Percentiles rank a stretch among this genome's conserved stretches.
phyloP scores from a whole-genome alignment of 2,329 filamentous ascomycete species.

The Fusarium setosum region DNA sequence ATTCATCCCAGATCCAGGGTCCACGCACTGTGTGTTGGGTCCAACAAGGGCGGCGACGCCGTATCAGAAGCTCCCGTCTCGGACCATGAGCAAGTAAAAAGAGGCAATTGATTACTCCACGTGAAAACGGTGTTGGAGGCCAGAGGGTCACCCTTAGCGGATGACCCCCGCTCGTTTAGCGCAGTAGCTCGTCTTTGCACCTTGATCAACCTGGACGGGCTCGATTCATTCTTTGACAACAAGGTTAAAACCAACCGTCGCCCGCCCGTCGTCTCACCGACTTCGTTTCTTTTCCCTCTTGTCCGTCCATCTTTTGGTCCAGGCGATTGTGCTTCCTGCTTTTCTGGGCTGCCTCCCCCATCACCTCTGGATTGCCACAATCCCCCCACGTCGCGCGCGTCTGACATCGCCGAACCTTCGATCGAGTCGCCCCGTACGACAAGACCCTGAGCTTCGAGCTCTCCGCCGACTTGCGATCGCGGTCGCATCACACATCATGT shows the following conservation, averaged over 20 bases:
- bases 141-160: background rate
- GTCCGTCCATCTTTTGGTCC: background rate
- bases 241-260: slow-evolving; percentile 1
- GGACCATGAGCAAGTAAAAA: no score
- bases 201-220: slow-evolving; percentile 1
- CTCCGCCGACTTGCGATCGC: background rate
- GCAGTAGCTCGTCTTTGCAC: background rate
- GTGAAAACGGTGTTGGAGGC: background rate
- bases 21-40: background rate
- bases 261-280: background rate
- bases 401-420: background rate
- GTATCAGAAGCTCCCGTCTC: no score
- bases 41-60: no score
- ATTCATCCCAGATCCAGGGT: background rate
- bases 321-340: background rate
- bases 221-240: background rate
- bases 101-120: no score
- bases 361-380: background rate
- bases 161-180: slow-evolving; percentile 3
- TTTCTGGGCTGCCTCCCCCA: background rate
- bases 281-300: background rate
- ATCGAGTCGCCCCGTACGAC: background rate
- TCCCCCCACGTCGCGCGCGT: background rate
- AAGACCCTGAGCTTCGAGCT: background rate
- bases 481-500: slow-evolving; percentile 17